Conservation (phyloP, 2,329 filamentous ascomycete species). For the Fusarium algeriense region DNA sequence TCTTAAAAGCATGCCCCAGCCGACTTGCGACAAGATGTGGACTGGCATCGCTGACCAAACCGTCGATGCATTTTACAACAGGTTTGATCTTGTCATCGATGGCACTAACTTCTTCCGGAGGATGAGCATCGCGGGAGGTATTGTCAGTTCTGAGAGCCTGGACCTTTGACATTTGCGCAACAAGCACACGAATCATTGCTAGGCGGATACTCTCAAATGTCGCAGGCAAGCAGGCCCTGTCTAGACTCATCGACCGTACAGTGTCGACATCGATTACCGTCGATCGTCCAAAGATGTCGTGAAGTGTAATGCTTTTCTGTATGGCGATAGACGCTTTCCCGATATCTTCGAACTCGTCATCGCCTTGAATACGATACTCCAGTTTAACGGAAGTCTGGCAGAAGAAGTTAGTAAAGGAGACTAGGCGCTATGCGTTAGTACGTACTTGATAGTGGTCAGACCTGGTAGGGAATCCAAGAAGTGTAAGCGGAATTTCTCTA, state of each 20-base stretch:
- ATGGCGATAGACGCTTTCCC: not conserved
- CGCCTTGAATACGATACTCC: not conserved
- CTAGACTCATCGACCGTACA: not conserved
- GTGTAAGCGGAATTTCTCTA: accelerated
- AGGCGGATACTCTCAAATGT: not conserved
- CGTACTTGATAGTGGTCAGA: not conserved
- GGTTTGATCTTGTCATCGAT: not conserved
- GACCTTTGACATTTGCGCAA: not conserved
- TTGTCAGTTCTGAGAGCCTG: not conserved
- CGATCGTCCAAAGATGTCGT: not conserved
- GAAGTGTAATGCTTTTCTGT: not conserved
- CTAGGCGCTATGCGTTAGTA: too few relatives aligned
- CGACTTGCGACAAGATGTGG: not conserved
- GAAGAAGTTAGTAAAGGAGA: not conserved
- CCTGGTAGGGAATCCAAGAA: not conserved
- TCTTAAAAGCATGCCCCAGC: not conserved
- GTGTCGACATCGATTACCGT: not conserved
- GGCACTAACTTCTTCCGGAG: accelerated
- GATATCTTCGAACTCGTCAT: not conserved
- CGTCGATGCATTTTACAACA: not conserved
- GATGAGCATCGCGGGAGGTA: not conserved
- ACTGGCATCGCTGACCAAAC: not conserved
- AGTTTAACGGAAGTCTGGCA: not conserved
- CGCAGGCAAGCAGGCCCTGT: not conserved
- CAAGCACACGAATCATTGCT: not conserved